A percentile compares a stretch with the other conserved stretches of the same genome.
These are phyloP conservation scores for Ascochyta fabae DNA, from an alignment of 2,329 filamentous ascomycete genomes.

Conservation along the genomic window DNA sequence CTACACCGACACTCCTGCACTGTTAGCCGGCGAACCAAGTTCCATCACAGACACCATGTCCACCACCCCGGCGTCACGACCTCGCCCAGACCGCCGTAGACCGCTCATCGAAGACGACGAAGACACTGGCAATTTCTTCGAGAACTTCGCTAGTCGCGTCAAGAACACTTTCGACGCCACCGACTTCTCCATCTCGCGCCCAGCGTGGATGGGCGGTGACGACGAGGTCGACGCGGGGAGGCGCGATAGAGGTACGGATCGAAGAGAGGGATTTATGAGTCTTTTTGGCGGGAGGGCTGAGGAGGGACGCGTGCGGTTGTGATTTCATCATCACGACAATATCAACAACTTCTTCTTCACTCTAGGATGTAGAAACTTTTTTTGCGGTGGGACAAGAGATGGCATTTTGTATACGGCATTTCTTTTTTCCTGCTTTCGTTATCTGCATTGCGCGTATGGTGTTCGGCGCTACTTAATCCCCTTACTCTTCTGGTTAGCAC, in stretches of 20 bases:
- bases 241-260: slow-evolving; percentile 17
- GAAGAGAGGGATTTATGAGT: slow-evolving; percentile 31
- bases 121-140: slow-evolving; percentile 82
- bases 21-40: slow-evolving; percentile 20
- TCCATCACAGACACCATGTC: slow-evolving; percentile 4
- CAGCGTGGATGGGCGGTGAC: slow-evolving; percentile 78
- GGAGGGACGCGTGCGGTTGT: slow-evolving; percentile 45
- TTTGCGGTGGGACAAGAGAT: too few species aligned
- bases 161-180: slow-evolving; percentile 90
- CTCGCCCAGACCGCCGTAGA: slow-evolving; percentile 28
- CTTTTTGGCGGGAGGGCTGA: slow-evolving; percentile 44
- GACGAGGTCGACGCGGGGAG: slow-evolving; percentile 18
- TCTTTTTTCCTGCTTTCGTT: too few species aligned
- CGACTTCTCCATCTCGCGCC: slow-evolving; percentile 60
- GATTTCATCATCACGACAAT: not conserved
- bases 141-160: slow-evolving; percentile 81
- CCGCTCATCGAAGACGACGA: slow-evolving; percentile 59
- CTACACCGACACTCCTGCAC: slow-evolving; percentile 31
- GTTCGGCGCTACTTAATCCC: too few species aligned
- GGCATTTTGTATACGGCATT: too few species aligned
- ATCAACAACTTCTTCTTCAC: too few species aligned
- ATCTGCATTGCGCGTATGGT: too few species aligned
- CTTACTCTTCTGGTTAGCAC: too few species aligned
- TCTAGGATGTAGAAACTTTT: too few species aligned
- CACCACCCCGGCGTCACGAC: not conserved